phyloP scores from a whole-genome alignment of 345 rosid species.

The Excoecaria cochinchinensis region DNA sequence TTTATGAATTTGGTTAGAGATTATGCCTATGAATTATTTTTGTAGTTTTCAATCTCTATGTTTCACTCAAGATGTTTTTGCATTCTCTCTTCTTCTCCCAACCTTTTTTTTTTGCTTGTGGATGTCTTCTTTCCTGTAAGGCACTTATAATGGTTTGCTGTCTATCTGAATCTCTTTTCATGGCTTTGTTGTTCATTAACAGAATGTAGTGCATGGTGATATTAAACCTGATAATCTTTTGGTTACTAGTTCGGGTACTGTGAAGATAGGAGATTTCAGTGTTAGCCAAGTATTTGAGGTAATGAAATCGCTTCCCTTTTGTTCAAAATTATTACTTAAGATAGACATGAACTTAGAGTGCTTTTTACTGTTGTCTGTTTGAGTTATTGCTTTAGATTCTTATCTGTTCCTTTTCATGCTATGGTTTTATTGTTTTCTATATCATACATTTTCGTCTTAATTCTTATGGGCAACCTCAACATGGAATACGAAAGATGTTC shows the following conservation, averaged over 20 bases:
- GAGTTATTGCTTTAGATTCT: not conserved
- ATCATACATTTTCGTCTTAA: not conserved
- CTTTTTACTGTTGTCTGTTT: not conserved
- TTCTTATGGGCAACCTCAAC: not conserved
- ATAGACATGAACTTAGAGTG: not conserved
- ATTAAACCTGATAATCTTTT: constrained; percentile 97
- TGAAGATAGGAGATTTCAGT: constrained; percentile 97
- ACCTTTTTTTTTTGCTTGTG: not conserved
- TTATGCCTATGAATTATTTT: not conserved
- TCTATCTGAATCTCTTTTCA: constrained; percentile 3
- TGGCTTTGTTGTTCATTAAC: constrained; percentile 21
- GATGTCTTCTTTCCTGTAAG: not conserved
- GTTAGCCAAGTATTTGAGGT: constrained; percentile 99
- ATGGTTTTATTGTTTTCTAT: not conserved
- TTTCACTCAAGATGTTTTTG: not conserved
- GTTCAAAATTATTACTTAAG: not conserved
- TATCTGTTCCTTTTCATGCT: not conserved
- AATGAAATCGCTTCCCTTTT: constrained; percentile 19
- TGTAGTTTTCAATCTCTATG: not conserved
- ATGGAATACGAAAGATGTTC: not conserved
- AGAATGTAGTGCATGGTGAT: constrained; percentile 96
- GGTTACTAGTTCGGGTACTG: constrained; percentile 66
- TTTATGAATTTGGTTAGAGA: not conserved
- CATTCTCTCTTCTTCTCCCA: not conserved
- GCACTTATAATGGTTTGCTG: not conserved